phyloP scores from a whole-genome alignment of 805 yeast genomes.

The Cyberlindnera lachancei region DNA sequence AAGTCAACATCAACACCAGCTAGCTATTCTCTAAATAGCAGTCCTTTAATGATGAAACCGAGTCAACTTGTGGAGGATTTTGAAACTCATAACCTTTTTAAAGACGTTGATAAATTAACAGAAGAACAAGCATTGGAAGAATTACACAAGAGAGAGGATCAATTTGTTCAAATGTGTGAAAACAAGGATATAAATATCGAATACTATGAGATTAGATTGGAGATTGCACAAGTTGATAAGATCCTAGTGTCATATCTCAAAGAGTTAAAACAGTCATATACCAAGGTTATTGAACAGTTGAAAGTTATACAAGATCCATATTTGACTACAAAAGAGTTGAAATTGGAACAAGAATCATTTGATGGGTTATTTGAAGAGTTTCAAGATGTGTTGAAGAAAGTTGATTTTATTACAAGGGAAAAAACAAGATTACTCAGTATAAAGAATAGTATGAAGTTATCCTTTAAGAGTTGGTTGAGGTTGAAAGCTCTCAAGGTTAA shows the following conservation, averaged over 20 bases:
- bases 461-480: not conserved
- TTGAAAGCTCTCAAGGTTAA: too few species aligned
- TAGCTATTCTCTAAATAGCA: too few species aligned
- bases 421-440: not conserved
- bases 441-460: not conserved
- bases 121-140: too few species aligned
- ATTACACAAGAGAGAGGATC: too few species aligned
- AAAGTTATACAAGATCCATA: not conserved
- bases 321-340: not conserved
- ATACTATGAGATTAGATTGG: not conserved
- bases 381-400: not conserved
- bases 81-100: too few species aligned
- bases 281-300: not conserved
- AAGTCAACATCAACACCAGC: conserved; percentile 4
- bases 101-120: too few species aligned
- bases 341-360: not conserved
- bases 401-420: not conserved
- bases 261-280: not conserved
- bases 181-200: too few species aligned
- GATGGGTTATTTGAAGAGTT: not conserved
- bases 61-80: too few species aligned
- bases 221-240: not conserved
- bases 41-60: too few species aligned
- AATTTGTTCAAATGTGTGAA: too few species aligned
- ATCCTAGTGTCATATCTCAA: not conserved